Percentiles rank a stretch among this genome's conserved stretches.
Conservation (phyloP, 148 eudicot genomes). For the Rheum nobile region DNA sequence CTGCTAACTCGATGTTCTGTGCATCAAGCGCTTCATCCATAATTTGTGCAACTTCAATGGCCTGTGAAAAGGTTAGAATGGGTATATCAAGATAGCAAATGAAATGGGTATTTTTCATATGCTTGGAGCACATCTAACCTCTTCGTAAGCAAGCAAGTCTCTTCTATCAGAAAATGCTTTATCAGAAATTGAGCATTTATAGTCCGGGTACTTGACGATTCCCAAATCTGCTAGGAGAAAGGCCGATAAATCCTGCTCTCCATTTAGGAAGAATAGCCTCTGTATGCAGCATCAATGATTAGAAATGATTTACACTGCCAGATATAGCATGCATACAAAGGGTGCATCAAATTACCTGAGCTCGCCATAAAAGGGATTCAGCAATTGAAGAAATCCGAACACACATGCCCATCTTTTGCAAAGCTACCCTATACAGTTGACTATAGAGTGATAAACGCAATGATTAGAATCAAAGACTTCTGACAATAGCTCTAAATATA, state of each 20-base stretch:
- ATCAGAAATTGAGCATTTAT: conserved; percentile 48
- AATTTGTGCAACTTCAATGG: conserved; percentile 78
- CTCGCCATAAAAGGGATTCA: conserved; percentile 82
- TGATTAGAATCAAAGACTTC: background rate
- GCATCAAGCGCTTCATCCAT: conserved; percentile 83
- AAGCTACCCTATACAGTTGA: conserved; percentile 25
- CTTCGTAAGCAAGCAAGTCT: conserved; percentile 81
- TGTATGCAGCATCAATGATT: conserved; percentile 25
- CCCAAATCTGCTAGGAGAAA: conserved; percentile 81
- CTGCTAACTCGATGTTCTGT: conserved; percentile 35
- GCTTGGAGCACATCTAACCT: conserved; percentile 33
- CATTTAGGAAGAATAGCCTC: conserved; percentile 87
- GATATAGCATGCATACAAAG: background rate
- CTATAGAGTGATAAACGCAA: conserved; percentile 32
- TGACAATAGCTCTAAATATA: background rate
- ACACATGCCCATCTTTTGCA: conserved; percentile 50
- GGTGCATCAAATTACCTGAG: conserved; percentile 44
- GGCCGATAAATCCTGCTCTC: conserved; percentile 79
- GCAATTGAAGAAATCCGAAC: conserved; percentile 51
- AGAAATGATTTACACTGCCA: background rate
- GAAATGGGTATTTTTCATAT: conserved; percentile 8
- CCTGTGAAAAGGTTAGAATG: conserved; percentile 27
- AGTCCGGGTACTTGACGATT: conserved; percentile 68
- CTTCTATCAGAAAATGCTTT: conserved; percentile 42
- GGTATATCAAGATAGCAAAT: conserved; percentile 9